Percentiles rank a stretch among this genome's conserved stretches.
Evolutionary conservation across 2,329 filamentous ascomycete species (phyloP).

Genomic region (Colletotrichum gloeosporioides): DNA sequence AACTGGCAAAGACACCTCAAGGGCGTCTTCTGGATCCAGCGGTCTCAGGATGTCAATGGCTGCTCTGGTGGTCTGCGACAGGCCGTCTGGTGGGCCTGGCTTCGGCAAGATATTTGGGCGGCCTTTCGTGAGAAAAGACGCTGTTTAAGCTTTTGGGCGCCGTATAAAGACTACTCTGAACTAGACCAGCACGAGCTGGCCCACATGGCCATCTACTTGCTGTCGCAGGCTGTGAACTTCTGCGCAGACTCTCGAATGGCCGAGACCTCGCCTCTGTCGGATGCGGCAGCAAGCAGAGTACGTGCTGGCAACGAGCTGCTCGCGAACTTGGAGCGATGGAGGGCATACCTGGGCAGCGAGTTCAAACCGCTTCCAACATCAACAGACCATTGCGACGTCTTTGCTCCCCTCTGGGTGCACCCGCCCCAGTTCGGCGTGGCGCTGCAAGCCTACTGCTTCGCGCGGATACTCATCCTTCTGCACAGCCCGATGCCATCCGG

Average conservation of each 20-base stretch:
- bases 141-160: constrained; percentile 64
- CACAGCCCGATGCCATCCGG: constrained; percentile 27
- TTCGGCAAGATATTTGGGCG: constrained; percentile 70
- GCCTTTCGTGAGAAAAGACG: constrained; percentile 63
- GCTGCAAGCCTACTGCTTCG: constrained; percentile 57
- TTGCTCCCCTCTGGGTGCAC: constrained; percentile 54
- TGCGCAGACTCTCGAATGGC: constrained; percentile 46
- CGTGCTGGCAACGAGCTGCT: constrained; percentile 26
- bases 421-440: constrained; percentile 53
- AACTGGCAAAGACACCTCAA: constrained; percentile 68
- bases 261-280: constrained; percentile 1
- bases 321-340: constrained; percentile 35
- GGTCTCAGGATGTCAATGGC: constrained; percentile 66
- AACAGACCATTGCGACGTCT: constrained; percentile 30
- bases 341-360: constrained; percentile 35
- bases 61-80: constrained; percentile 60
- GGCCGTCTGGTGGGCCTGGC: constrained; percentile 70
- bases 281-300: constrained; percentile 10
- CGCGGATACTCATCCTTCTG: constrained; percentile 50
- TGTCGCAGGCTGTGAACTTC: constrained; percentile 63
- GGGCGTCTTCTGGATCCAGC: constrained; percentile 70
- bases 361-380: constrained; percentile 45
- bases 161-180: constrained; percentile 50
- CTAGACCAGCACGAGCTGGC: constrained; percentile 61
- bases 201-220: constrained; percentile 56